Evolutionary conservation across 495 filamentous ascomycete species (phyloP).

Genomic region (Aspergillus coremiiformis): DNA sequence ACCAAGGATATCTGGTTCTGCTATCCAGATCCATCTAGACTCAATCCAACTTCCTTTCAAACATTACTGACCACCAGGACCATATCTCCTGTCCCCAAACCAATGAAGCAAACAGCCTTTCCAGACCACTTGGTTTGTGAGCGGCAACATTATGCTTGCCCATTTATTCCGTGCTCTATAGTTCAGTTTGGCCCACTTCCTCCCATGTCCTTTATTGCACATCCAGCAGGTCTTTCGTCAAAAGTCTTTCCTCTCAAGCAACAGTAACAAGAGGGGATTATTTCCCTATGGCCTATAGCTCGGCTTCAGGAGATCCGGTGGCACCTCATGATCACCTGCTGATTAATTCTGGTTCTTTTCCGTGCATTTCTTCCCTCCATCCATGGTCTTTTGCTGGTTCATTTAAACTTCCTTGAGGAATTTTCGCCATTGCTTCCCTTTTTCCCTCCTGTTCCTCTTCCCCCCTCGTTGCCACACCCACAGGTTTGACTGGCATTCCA

Average conservation of each 20-base stretch:
- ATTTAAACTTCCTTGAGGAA: not conserved
- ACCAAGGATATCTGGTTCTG: not conserved
- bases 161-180: constrained; percentile 9
- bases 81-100: not conserved
- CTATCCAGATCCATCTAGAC: not conserved
- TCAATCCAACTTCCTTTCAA: not conserved
- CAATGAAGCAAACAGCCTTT: not conserved
- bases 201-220: not conserved
- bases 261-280: not conserved
- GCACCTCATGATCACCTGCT: not conserved
- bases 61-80: not conserved
- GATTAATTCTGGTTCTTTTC: not conserved
- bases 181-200: constrained; percentile 5
- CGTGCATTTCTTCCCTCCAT: too few relatives aligned
- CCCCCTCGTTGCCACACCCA: not conserved
- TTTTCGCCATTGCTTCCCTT: not conserved
- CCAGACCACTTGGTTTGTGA: not conserved
- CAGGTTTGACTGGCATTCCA: not conserved
- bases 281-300: not conserved
- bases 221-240: not conserved
- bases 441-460: not conserved
- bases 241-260: not conserved
- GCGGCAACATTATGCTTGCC: not conserved
- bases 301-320: not conserved
- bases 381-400: not conserved